Percentiles rank a stretch among this genome's conserved stretches.
Conservation (phyloP, 108 stramenopile species). For the Conticribra guillardii region DNA sequence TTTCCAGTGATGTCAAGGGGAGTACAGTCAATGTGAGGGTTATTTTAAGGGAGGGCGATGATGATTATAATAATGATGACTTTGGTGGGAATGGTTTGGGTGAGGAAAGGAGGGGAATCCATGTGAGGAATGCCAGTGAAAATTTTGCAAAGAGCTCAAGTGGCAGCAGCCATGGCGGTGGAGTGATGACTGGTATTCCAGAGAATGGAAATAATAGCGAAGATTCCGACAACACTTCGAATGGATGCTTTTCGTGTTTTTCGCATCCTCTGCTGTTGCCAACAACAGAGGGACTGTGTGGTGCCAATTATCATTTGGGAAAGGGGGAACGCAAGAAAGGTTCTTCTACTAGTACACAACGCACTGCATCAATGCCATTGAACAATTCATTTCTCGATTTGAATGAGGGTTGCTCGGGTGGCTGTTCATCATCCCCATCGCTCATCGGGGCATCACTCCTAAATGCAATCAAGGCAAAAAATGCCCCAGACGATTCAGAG, state of each 20-base stretch:
- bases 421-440: constrained; percentile 2
- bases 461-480: constrained; percentile 44
- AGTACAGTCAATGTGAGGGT: constrained; percentile 32
- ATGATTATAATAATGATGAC: not conserved
- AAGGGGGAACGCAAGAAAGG: not conserved
- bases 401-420: not conserved
- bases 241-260: constrained; percentile 20
- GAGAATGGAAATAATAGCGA: not conserved
- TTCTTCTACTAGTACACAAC: not conserved
- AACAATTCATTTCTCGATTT: not conserved
- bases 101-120: not conserved
- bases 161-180: not conserved
- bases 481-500: constrained; percentile 7
- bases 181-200: too few relatives aligned
- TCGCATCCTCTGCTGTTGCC: constrained; percentile 34
- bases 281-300: constrained; percentile 20
- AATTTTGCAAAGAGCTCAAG: not conserved
- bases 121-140: not conserved
- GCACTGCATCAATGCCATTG: not conserved
- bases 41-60: constrained; percentile 30
- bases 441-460: constrained; percentile 42
- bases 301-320: not conserved
- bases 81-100: not conserved
- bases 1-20: constrained; percentile 48
- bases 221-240: not conserved